Percentiles rank a stretch among this genome's conserved stretches.
These are phyloP conservation scores for Gaertneriomyces sp. DNA, from an alignment of 192 early-diverging fungal species.

Conservation along the genomic window DNA sequence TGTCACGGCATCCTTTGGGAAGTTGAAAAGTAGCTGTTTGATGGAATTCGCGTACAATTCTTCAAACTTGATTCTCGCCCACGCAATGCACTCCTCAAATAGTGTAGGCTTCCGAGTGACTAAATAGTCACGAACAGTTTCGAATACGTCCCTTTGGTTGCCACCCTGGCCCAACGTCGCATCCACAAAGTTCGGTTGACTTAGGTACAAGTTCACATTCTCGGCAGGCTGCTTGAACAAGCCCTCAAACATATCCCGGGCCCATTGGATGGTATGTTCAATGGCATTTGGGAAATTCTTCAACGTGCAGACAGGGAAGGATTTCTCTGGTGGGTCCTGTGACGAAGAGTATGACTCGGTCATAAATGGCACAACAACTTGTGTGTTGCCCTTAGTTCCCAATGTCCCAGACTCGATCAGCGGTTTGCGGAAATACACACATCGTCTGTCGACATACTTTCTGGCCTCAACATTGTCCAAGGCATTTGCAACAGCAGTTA, in stretches of 20 bases:
- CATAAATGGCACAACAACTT: slow-evolving; percentile 87
- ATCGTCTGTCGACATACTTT: slow-evolving; percentile 94
- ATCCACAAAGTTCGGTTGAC: slow-evolving; percentile 79
- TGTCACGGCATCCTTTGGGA: slow-evolving; percentile 89
- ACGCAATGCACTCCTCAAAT: slow-evolving; percentile 88
- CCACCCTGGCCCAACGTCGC: slow-evolving; percentile 70
- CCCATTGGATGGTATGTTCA: slow-evolving; percentile 90
- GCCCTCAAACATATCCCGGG: slow-evolving; percentile 94
- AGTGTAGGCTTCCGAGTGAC: slow-evolving; percentile 76
- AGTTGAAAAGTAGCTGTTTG: slow-evolving; percentile 93
- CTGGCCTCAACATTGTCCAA: slow-evolving; percentile 98
- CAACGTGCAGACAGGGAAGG: slow-evolving; percentile 95
- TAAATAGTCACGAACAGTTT: slow-evolving; percentile 65
- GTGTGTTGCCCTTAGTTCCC: slow-evolving; percentile 99
- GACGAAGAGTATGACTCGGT: slow-evolving; percentile 99
- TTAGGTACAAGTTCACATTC: slow-evolving; percentile 91
- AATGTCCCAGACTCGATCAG: slow-evolving; percentile 96
- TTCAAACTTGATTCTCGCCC: slow-evolving; percentile 92
- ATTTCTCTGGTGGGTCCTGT: slow-evolving; percentile 96
- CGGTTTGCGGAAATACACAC: slow-evolving; percentile 93
- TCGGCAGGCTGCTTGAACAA: slow-evolving; percentile 88
- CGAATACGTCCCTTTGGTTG: slow-evolving; percentile 72
- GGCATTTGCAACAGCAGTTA: slow-evolving; percentile 95
- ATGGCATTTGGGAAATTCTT: slow-evolving; percentile 96
- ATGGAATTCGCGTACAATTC: slow-evolving; percentile 90